Conservation (phyloP, 352 stramenopile species). For the Thraustochytrium sp. region DNA sequence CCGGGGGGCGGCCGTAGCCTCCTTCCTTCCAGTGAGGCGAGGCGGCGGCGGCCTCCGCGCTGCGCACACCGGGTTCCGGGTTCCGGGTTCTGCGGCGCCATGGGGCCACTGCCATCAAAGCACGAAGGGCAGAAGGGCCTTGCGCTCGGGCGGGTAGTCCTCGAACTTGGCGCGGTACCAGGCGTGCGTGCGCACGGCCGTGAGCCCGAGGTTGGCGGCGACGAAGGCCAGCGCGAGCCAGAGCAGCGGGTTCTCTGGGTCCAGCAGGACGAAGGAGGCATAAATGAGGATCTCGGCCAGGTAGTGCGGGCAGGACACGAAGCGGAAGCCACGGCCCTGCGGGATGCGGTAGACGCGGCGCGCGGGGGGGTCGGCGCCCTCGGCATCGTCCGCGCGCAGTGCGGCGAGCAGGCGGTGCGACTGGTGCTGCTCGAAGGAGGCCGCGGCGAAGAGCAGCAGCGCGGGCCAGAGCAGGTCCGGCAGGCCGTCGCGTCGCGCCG, state of each 20-base stretch:
- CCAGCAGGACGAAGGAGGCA: not conserved
- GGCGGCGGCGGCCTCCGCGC: no score
- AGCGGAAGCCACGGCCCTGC: not conserved
- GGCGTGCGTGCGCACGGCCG: not conserved
- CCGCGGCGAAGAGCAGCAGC: not conserved
- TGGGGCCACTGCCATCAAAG: not conserved
- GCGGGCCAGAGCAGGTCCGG: not conserved
- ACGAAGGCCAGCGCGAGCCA: not conserved
- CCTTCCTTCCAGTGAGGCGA: no score
- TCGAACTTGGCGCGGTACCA: slow-evolving; percentile 32
- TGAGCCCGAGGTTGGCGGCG: not conserved
- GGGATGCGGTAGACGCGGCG: not conserved
- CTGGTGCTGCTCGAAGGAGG: not conserved
- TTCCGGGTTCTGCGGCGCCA: no score
- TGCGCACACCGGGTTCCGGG: no score
- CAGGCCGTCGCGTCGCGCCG: not conserved
- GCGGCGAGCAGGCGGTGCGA: not conserved
- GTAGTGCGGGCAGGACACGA: slow-evolving; percentile 29
- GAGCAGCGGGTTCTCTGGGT: not conserved
- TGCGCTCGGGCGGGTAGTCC: slow-evolving; percentile 4
- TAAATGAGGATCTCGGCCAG: slow-evolving; percentile 16
- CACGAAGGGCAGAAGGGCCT: slow-evolving; percentile 5
- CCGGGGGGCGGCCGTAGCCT: no score
- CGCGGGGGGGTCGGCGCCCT: not conserved
- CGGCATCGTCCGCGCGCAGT: not conserved